These are phyloP conservation scores for Dactylellina leptospora DNA, from an alignment of 2,329 filamentous ascomycete species.

Conservation along the genomic window DNA sequence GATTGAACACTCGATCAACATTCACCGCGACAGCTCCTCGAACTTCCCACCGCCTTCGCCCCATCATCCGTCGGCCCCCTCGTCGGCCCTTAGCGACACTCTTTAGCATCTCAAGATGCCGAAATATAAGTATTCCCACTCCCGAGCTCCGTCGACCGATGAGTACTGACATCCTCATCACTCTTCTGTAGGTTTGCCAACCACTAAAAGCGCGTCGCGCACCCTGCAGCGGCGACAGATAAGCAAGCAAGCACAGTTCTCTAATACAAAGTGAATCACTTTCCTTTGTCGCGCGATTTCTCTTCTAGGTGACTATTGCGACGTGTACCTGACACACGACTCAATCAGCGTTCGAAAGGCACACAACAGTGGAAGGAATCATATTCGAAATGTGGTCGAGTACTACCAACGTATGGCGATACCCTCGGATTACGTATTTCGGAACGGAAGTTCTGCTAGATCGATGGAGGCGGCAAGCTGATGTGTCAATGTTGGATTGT, in stretches of 20 bases:
- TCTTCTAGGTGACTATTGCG: constrained; percentile 85
- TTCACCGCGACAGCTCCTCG: not conserved
- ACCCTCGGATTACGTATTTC: not conserved
- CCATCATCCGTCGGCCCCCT: constrained; percentile 2
- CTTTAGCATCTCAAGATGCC: constrained; percentile 71
- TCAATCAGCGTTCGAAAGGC: constrained; percentile 99
- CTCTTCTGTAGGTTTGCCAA: constrained; percentile 72
- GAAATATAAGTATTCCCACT: constrained; percentile 74
- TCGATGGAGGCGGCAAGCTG: constrained; percentile 2
- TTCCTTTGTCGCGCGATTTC: constrained; percentile 51
- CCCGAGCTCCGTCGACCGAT: constrained; percentile 29
- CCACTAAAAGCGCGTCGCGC: constrained; percentile 20
- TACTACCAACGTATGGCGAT: constrained; percentile 85
- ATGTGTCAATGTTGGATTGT: constrained; percentile 21
- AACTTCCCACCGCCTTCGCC: not conserved
- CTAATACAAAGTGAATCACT: constrained; percentile 48
- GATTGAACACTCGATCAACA: not conserved
- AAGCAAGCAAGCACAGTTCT: constrained; percentile 55
- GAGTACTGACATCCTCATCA: constrained; percentile 63
- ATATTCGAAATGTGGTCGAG: constrained; percentile 95
- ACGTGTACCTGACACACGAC: constrained; percentile 99
- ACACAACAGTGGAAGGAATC: constrained; percentile 95
- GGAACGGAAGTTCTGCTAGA: not conserved
- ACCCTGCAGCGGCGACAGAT: constrained; percentile 49
- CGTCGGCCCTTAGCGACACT: constrained; percentile 6